Evolutionary conservation across 2,329 filamentous ascomycete genomes (phyloP), one percentile per base, ranked within the genome.

Genomic region (Colletotrichum sp.): DNA sequence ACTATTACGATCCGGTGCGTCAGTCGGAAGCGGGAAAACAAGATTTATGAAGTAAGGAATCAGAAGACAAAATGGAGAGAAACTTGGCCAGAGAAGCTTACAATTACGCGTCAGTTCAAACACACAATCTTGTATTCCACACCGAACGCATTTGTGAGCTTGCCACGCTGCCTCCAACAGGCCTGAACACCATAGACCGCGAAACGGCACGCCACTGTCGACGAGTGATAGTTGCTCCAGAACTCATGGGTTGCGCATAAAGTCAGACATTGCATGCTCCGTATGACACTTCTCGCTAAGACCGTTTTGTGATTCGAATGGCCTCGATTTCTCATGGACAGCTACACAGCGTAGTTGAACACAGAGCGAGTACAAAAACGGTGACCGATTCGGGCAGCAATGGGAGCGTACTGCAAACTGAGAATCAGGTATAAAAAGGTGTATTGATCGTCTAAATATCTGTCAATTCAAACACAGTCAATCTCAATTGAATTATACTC

Each of bases 31-130:
- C 39, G 18, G 39, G 3, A n/a, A 49, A 6, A 49, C 18, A 10
- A 49, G 18, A 21, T 49, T 49, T 6, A n/a, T 6, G 39, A 49
- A 49, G 18, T 3, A n/a, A 12, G 9, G 18, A 6, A 49, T 49
- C 9, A n/a, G 18, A 49, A 12, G 39, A n/a, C 18, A 49, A 1
- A 12, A 0, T 49, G 39, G 18, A 49, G 39, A 49, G 9, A 1
- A n/a, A 12, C 1, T 3, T 12, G 39, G 9, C 0, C 18, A 0
- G 5, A n/a, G 39, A 49, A n/a, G 1, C 1, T 49, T 0, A n/a
- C 3, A 49, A 12, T 49, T 6, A n/a, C 39, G 1, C 18, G 39
- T n/a, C 39, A 1, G n/a, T 52, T 52, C 44, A 52, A 2, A 21
- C 10, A 24, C 12, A 21, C n/a, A 24, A 52, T 21, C n/a, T 21